Base-by-base conservation (phyloP, 805 yeast species). In the Jamesozyma rosinii region DNA sequence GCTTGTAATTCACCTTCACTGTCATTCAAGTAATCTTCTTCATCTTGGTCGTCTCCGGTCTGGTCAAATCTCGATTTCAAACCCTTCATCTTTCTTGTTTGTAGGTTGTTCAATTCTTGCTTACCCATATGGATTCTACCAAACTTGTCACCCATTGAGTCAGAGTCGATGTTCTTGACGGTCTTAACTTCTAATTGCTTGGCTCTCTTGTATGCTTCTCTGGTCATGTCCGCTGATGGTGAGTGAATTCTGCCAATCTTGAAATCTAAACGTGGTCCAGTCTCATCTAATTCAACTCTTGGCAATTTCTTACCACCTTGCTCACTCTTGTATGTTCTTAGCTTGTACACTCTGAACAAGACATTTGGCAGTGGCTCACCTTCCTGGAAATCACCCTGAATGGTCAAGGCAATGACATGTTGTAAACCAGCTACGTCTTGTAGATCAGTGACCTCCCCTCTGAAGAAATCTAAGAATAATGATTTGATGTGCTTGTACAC, bases 41-140 rank as follows among this genome's bases (percentile, higher is more conserved):
- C 77, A 41, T 73, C 81, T 35, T 75, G 77, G 30, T 26, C 29
- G 24, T 34, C 36, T 21, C 69, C 76, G 24, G 66, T 68, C 66
- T 86, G 95, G 62, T 89, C 96, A 55, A 74, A 89, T 63, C 76
- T 78, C 44, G 84, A 74, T 70, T 92, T 92, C 60, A 92, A 74
- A 64, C 98, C 98, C 75, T 92, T 92, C 96, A 92, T 87, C 79
- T 92, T 92, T 69, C 98, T 79, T 5, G 98, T 90, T 69, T 92
- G 98, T 62, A 92, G 66, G 64, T 81, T 81, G 60, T 76, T 73
- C 64, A 92, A 72, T 64, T 92, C 97, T 72, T 92, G 98, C 64
- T 81, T 81, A 67, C 96, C 97, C 66, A 92, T 83, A 63, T 92
- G 98, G 57, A 92, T 79, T 68, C 90, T 84, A 56, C 97, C 98